Evolutionary conservation across 2,329 filamentous ascomycete species (phyloP), one percentile per base, ranked within the genome.

Genomic region (Pseudogymnoascus destructans): DNA sequence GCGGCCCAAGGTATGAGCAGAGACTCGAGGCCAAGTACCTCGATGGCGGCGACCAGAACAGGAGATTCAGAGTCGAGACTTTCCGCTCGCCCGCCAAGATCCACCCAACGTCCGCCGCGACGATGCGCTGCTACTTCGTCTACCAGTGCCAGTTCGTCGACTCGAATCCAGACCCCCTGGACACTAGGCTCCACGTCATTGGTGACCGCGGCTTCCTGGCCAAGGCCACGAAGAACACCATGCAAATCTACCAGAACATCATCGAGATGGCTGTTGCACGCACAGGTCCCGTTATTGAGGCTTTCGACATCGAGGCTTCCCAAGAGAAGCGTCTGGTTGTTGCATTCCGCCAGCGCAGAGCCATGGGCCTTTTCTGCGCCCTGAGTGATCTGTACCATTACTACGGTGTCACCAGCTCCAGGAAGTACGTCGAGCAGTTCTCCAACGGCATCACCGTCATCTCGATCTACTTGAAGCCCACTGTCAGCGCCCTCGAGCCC

Each of bases 361-460:
- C 93, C 27, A 80, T 89, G 65, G 93, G 93, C 63, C 77, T 98
- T 67, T 98, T 98, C 79, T 95, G 91, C 66, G 90, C 93, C 25
- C 75, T 98, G 66, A 95, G 89, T 63, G 91, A 97, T 71, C 78
- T 98, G 35, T 98, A 98, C 76, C 93, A 98, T 75, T 97, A 96
- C 80, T 98, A 98, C 69, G 92, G 93, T 42, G 81, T 97, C 61
- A 98, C 93, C 1, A 95, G 89, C 68, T 93, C 93, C 25, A 82
- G 93, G 66, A 98, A 98, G 76, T 98, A 98, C 69, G 87, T 98
- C 54, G 89, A 98, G 74, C 93, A 97, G 74, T 98, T 98, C 78
- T 93, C 91, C 68, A 98, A 98, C 72, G 93, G 93, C 62, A 95
- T 96, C 70, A 95, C 89, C 11, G 87, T 97, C 72, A 95, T 97